Evolutionary conservation across 2,329 filamentous ascomycete genomes (phyloP).

Genomic region (Thermochaetoides dissita): DNA sequence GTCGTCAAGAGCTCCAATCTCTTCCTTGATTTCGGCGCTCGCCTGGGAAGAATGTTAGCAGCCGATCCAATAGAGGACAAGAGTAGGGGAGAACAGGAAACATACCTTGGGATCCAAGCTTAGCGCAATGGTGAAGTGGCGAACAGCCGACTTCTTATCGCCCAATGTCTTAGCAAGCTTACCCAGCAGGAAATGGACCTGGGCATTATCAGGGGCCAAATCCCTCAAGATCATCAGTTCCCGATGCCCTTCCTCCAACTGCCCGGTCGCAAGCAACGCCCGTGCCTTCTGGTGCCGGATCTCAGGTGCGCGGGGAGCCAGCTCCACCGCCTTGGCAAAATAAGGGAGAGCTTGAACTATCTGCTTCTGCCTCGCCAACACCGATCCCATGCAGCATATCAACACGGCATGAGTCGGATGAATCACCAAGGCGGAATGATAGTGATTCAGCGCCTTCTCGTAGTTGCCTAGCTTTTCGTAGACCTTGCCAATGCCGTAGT

Average conservation of each 20-base stretch:
- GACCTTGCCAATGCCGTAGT: constrained; percentile 75
- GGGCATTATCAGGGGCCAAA: constrained; percentile 83
- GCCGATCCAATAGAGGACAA: background rate
- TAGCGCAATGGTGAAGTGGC: constrained; percentile 85
- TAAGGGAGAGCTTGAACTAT: constrained; percentile 63
- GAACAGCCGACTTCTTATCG: constrained; percentile 67
- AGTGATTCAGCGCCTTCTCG: constrained; percentile 83
- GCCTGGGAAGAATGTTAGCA: constrained; percentile 42
- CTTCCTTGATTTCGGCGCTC: constrained; percentile 87
- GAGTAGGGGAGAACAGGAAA: constrained; percentile 3
- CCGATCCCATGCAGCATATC: constrained; percentile 80
- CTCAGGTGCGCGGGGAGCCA: constrained; percentile 68
- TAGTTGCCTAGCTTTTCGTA: constrained; percentile 85
- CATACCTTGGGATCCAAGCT: constrained; percentile 92
- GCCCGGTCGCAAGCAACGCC: constrained; percentile 62
- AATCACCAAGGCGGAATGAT: constrained; percentile 72
- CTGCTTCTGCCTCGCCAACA: constrained; percentile 79
- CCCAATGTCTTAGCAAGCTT: constrained; percentile 63
- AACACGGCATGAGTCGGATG: constrained; percentile 90
- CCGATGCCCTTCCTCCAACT: constrained; percentile 56
- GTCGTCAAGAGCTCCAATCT: constrained; percentile 82
- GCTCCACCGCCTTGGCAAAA: constrained; percentile 67
- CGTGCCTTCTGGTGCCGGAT: constrained; percentile 89
- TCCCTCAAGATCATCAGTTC: constrained; percentile 85
- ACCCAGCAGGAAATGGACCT: constrained; percentile 88